phyloP scores from a whole-genome alignment of 2,329 filamentous ascomycete species.

The Alternaria sp. region DNA sequence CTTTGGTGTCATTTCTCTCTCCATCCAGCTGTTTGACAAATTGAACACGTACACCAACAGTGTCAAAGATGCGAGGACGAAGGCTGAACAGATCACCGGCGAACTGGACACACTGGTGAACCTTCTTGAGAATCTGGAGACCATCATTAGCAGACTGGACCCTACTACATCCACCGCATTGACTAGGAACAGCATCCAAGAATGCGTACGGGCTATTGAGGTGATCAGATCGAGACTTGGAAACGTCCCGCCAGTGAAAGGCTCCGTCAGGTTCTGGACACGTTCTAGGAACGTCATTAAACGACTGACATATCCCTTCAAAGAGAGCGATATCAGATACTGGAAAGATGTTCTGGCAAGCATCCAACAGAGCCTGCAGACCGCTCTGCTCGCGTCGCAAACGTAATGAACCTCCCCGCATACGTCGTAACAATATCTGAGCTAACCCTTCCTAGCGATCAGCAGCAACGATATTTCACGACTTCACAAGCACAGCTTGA shows the following conservation, averaged over 20 bases:
- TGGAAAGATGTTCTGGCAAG: background rate
- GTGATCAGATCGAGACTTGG: background rate
- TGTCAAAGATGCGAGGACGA: background rate
- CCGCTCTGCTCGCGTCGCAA: background rate
- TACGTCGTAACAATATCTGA: background rate
- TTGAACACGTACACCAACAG: background rate
- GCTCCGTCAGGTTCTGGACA: background rate
- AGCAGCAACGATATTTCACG: background rate
- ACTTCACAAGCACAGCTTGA: background rate
- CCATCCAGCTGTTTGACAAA: background rate
- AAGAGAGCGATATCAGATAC: background rate
- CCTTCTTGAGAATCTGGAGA: background rate
- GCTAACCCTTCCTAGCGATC: background rate
- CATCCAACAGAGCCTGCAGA: background rate
- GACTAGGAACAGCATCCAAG: background rate
- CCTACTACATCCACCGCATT: background rate
- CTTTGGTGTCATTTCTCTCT: background rate
- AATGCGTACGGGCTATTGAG: background rate
- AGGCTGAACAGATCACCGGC: background rate
- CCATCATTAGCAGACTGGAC: background rate
- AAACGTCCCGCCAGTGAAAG: background rate
- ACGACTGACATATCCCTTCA: background rate
- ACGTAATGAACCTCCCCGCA: background rate
- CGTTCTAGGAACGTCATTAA: background rate
- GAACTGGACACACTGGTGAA: background rate